Evolutionary conservation across 176 grass and related monocot species (phyloP), one percentile per base, ranked within the genome.

Genomic region (Zoysia pacifica): DNA sequence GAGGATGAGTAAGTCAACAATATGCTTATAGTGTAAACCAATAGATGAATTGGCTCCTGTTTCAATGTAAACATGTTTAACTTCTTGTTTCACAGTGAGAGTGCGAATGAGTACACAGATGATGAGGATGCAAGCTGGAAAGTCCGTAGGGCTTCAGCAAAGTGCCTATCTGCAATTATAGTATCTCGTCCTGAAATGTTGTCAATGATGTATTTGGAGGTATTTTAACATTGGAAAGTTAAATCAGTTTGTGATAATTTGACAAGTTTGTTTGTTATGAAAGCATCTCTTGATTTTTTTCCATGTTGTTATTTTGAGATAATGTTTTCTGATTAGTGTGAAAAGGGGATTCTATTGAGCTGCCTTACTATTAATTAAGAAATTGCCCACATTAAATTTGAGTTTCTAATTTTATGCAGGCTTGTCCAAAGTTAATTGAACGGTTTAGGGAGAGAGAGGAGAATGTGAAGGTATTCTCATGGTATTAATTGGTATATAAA

Each of bases 81-180:
- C 60, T 54, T 81, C 53, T 48, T 79, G 71, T 90, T 82, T 45
- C 47, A 28, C 81, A 99, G 96, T 74, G 92, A 99, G 81, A 95
- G 96, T 88, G 96, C 86, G 4, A 87, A 99, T 74, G 96, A 99
- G 80, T 99, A 99, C 62, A 99, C 96, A 43, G 96, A 99, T 73
- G 96, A 99, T 86, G 96, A 99, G 88, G 93, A 99, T 82, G 93
- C 86, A 51, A 99, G 96, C 76, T 95, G 96, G 96, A 99, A 99
- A 86, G 93, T 99, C 73, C 90, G 92, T 61, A 94, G 96, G 84
- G 92, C 96, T 73, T 86, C 96, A 69, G 93, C 93, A 1, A 99
- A 99, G 78, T 99, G 96, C 84, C 84, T 95, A 58, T 82, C 90
- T 66, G 92, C 96, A 76, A 93, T 99, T 87, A 99, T 99, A 79